Conservation (phyloP, 176 grass and related monocot species). For the Themeda triandra region DNA sequence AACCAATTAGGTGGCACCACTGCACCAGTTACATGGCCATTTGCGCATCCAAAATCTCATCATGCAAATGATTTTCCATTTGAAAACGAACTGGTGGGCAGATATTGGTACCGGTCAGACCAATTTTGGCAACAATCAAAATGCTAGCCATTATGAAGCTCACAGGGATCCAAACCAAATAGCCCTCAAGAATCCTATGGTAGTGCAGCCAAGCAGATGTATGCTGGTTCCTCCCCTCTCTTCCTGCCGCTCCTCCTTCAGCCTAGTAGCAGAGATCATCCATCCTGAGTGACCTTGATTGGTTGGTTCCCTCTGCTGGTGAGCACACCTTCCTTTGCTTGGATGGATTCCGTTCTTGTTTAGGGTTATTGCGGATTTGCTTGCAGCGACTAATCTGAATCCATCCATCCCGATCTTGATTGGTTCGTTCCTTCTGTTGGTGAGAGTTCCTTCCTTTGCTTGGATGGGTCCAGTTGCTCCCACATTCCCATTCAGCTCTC, state of each 20-base stretch:
- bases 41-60: not conserved
- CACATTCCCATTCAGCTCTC: not conserved
- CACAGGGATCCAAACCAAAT: not conserved
- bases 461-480: not conserved
- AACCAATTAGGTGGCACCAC: not conserved
- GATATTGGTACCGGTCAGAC: not conserved
- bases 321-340: not conserved
- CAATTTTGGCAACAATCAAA: not conserved
- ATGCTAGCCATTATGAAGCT: not conserved
- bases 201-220: not conserved
- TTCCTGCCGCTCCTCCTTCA: not conserved
- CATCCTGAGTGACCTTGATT: not conserved
- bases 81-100: not conserved
- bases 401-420: not conserved
- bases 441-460: not conserved
- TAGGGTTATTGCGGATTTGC: not conserved
- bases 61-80: not conserved
- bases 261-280: not conserved
- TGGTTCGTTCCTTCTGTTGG: not conserved
- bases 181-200: not conserved
- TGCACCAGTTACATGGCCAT: not conserved
- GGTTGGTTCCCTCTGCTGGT: not conserved
- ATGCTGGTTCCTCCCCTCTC: not conserved
- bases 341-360: not conserved
- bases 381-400: not conserved